Evolutionary conservation across 139 green algal species (phyloP).

Genomic region (Volvox reticuliferus): DNA sequence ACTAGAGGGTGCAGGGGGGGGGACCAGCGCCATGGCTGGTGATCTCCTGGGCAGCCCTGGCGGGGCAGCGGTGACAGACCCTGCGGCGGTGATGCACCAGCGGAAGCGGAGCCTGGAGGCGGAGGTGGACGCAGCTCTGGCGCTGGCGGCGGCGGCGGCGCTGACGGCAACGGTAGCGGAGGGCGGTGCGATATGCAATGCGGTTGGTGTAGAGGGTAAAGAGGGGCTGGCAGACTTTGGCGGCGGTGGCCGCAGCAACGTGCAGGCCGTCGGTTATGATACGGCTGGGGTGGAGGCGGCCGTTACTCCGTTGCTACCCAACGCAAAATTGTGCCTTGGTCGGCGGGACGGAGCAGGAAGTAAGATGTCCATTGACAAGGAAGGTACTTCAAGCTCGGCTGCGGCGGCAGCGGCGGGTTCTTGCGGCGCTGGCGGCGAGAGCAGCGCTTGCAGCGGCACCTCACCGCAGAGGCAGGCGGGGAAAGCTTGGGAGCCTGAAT

Average conservation of each 20-base stretch:
- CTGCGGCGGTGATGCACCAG: not conserved
- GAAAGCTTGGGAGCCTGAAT: not conserved
- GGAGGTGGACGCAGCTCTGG: slow-evolving; percentile 35
- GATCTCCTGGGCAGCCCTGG: not conserved
- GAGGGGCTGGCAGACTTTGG: too few species aligned
- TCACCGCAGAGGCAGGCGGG: not conserved
- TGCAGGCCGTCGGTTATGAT: too few species aligned
- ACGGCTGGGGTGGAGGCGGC: not conserved
- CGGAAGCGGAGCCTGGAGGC: not conserved
- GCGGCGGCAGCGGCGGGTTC: not conserved
- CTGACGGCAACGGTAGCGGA: not conserved
- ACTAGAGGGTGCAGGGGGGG: not conserved
- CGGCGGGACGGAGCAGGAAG: not conserved
- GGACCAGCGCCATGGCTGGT: not conserved
- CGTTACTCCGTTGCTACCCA: too few species aligned
- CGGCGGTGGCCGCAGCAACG: too few species aligned
- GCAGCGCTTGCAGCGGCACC: not conserved
- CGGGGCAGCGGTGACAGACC: not conserved
- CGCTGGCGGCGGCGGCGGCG: slow-evolving; percentile 1
- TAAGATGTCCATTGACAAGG: slow-evolving; percentile 14
- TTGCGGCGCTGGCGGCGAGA: not conserved
- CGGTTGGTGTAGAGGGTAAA: too few species aligned
- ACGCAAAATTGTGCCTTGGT: too few species aligned
- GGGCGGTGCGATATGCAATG: not conserved
- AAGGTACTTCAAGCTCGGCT: not conserved